Percentiles rank a stretch among this genome's conserved stretches.
Evolutionary conservation across 75 land plant genomes (phyloP).

Genomic region (Sequoiadendron giganteum): DNA sequence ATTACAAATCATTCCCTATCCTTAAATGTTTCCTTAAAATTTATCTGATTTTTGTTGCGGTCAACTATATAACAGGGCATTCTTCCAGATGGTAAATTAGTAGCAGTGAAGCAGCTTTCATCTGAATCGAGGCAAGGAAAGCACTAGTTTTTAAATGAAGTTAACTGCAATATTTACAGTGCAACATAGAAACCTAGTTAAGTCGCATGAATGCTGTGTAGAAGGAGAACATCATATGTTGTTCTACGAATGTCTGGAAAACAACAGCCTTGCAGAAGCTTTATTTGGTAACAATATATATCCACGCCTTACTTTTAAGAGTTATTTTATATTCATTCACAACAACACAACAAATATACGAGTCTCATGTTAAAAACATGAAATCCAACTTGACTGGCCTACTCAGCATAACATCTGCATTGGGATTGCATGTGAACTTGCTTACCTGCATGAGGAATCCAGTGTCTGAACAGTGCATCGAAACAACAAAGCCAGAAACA

Average conservation of each 20-base stretch:
- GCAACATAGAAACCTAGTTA: slow-evolving; percentile 22
- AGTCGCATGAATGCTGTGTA: slow-evolving; percentile 22
- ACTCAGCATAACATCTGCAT: slow-evolving; percentile 50
- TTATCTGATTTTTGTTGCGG: too few relatives aligned
- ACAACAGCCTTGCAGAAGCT: slow-evolving; percentile 20
- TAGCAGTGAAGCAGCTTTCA: slow-evolving; percentile 23
- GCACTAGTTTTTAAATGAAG: slow-evolving; percentile 25
- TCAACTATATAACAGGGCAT: too few relatives aligned
- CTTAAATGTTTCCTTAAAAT: too few relatives aligned
- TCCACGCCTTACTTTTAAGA: neutral
- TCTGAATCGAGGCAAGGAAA: slow-evolving; percentile 14
- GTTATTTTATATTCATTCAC: neutral
- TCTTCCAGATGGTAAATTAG: too few relatives aligned
- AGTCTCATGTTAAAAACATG: neutral
- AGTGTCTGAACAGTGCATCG: slow-evolving; percentile 68
- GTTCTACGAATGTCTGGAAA: slow-evolving; percentile 23
- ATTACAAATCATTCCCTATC: too few relatives aligned
- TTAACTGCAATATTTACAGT: slow-evolving; percentile 22
- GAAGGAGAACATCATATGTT: slow-evolving; percentile 16
- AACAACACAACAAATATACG: neutral
- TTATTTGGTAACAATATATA: slow-evolving; percentile 20
- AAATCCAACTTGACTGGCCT: slow-evolving; percentile 42
- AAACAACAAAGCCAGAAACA: slow-evolving; percentile 91
- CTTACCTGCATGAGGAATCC: slow-evolving; percentile 91
- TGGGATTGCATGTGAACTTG: slow-evolving; percentile 67